Conservation (phyloP, 176 grass and related monocot genomes). For the Ampelocalamus luodianensis region DNA sequence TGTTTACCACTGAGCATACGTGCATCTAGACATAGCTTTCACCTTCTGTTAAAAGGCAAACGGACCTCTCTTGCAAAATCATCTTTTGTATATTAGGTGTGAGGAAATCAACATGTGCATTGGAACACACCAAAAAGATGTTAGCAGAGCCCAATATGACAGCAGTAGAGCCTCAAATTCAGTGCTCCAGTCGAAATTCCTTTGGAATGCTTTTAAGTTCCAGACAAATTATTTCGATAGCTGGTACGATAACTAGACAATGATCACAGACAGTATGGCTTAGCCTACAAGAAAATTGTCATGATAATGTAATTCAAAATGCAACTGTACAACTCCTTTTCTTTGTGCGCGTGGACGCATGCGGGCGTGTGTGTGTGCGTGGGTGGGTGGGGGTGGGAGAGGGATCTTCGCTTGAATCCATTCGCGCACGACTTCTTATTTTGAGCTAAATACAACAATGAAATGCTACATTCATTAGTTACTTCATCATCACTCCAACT, state of each 20-base stretch:
- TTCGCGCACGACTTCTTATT: neutral
- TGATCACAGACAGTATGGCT: neutral
- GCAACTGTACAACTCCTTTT: neutral
- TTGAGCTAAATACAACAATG: neutral
- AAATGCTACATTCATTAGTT: neutral
- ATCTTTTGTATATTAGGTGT: neutral
- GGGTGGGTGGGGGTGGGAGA: neutral
- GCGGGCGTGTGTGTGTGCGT: neutral
- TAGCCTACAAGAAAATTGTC: neutral
- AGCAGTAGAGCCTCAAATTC: neutral
- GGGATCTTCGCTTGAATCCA: neutral
- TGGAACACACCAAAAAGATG: neutral
- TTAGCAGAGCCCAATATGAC: neutral
- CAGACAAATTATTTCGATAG: neutral
- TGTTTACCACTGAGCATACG: neutral
- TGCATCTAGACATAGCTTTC: neutral
- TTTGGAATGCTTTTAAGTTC: neutral
- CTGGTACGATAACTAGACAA: neutral
- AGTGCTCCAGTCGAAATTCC: neutral
- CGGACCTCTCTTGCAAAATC: neutral
- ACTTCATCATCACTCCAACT: neutral
- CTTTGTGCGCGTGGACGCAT: neutral
- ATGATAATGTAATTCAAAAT: neutral
- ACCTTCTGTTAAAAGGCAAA: neutral
- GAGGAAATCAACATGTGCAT: neutral